phyloP scores from a whole-genome alignment of 2,329 filamentous ascomycete genomes.

The Ophiostoma quercus region DNA sequence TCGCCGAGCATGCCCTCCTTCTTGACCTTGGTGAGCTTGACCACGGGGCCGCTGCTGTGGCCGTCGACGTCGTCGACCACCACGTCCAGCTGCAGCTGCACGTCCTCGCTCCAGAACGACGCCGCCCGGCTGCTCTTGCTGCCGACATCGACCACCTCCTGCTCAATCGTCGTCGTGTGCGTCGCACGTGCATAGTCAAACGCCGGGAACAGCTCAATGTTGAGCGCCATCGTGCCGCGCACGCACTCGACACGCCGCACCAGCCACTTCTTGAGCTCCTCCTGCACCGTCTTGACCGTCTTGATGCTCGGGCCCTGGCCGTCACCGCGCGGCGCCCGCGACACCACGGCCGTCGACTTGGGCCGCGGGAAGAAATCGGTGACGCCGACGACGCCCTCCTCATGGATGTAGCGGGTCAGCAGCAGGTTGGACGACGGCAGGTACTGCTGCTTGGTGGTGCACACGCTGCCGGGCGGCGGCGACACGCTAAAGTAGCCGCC shows the following conservation, averaged over 20 bases:
- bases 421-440: slow-evolving; percentile 69
- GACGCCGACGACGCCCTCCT: slow-evolving; percentile 67
- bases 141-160: slow-evolving; percentile 38
- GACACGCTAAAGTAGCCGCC: slow-evolving; percentile 68
- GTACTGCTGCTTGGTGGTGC: slow-evolving; percentile 72
- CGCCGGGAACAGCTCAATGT: slow-evolving; percentile 66
- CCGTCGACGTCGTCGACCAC: slow-evolving; percentile 35
- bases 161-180: slow-evolving; percentile 55
- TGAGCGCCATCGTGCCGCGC: slow-evolving; percentile 58
- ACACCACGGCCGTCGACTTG: slow-evolving; percentile 51
- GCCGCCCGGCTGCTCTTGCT: slow-evolving; percentile 51
- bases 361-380: slow-evolving; percentile 73
- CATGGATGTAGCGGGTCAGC: slow-evolving; percentile 71
- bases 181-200: slow-evolving; percentile 63
- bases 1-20: slow-evolving; percentile 52
- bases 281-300: slow-evolving; percentile 50
- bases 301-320: slow-evolving; percentile 36
- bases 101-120: slow-evolving; percentile 54
- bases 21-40: slow-evolving; percentile 52
- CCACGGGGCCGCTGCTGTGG: slow-evolving; percentile 38
- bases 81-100: slow-evolving; percentile 62
- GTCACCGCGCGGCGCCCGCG: slow-evolving; percentile 38
- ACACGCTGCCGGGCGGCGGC: slow-evolving; percentile 46
- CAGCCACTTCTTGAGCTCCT: slow-evolving; percentile 65
- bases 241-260: slow-evolving; percentile 68